Percentiles rank a stretch among this genome's conserved stretches.
These are phyloP conservation scores for Neonothopanus nambi DNA, from an alignment of 1,284 basidiomycete species.

Conservation along the genomic window DNA sequence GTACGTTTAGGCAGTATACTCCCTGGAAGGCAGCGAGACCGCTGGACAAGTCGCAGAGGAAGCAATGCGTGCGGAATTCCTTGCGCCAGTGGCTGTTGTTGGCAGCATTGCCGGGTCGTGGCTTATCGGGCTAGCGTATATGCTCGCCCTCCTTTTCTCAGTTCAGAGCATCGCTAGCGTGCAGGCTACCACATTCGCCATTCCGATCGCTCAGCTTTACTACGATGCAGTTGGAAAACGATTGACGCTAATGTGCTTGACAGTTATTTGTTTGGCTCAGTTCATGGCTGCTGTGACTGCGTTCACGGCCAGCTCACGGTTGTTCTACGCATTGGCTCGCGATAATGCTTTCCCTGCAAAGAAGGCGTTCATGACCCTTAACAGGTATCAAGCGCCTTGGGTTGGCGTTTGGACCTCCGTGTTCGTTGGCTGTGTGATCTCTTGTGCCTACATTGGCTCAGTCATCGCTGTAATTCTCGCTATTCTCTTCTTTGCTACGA, in stretches of 20 bases:
- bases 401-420: conserved; percentile 59
- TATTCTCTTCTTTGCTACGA: not conserved
- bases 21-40: conserved; percentile 63
- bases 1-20: conserved; percentile 51
- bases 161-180: conserved; percentile 53
- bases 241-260: conserved; percentile 52
- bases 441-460: conserved; percentile 60
- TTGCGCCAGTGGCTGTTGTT: conserved; percentile 58
- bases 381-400: conserved; percentile 55
- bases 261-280: conserved; percentile 51
- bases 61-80: conserved; percentile 53
- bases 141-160: conserved; percentile 60
- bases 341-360: conserved; percentile 54
- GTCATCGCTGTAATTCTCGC: conserved; percentile 47
- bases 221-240: conserved; percentile 52
- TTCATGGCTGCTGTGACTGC: conserved; percentile 61
- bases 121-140: conserved; percentile 57
- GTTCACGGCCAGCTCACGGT: conserved; percentile 57
- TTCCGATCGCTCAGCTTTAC: conserved; percentile 61
- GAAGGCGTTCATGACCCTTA: conserved; percentile 48
- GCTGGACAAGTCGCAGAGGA: conserved; percentile 65
- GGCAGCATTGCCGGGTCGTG: conserved; percentile 61
- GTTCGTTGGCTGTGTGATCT: conserved; percentile 53
- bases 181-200: conserved; percentile 50
- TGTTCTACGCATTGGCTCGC: conserved; percentile 58